These are phyloP conservation scores for Huntiella moniliformis DNA, from an alignment of 2,329 filamentous ascomycete genomes.

Conservation along the genomic window DNA sequence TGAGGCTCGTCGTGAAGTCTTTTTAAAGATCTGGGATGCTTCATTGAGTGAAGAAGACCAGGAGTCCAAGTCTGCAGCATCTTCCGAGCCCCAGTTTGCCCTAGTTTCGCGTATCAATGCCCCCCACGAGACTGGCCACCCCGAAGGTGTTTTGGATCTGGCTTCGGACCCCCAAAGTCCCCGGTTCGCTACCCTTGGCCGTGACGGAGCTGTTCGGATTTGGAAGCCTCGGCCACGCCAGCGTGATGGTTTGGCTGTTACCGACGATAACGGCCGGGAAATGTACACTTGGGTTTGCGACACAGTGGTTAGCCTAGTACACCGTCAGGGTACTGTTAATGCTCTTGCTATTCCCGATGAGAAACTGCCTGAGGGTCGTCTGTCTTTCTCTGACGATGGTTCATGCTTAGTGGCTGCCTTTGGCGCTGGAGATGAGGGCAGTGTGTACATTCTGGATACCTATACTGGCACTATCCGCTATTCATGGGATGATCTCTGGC, in stretches of 20 bases:
- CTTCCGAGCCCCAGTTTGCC: constrained; percentile 34
- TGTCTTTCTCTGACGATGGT: constrained; percentile 69
- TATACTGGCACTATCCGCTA: constrained; percentile 46
- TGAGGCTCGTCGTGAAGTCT: constrained; percentile 46
- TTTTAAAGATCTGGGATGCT: constrained; percentile 72
- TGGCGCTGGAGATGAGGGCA: constrained; percentile 33
- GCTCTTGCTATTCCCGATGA: constrained; percentile 17
- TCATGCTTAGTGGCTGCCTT: constrained; percentile 59
- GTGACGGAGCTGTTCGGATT: constrained; percentile 57
- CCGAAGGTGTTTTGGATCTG: constrained; percentile 50
- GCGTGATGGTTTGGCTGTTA: constrained; percentile 47
- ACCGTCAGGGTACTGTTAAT: constrained; percentile 16
- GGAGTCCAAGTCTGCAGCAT: not conserved
- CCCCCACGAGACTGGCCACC: constrained; percentile 46
- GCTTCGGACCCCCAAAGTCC: constrained; percentile 47
- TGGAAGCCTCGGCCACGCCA: constrained; percentile 62
- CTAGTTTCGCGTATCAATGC: constrained; percentile 68
- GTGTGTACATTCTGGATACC: constrained; percentile 61
- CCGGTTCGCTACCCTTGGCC: constrained; percentile 70
- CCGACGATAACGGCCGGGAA: constrained; percentile 35
- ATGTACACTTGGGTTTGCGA: constrained; percentile 60
- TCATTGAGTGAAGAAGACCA: no score
- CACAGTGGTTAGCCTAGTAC: constrained; percentile 32
- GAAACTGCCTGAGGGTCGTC: constrained; percentile 33
- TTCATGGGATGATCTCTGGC: constrained; percentile 48